Conservation (phyloP, 352 stramenopile genomes). For the Globisporangium recalcitrans region DNA sequence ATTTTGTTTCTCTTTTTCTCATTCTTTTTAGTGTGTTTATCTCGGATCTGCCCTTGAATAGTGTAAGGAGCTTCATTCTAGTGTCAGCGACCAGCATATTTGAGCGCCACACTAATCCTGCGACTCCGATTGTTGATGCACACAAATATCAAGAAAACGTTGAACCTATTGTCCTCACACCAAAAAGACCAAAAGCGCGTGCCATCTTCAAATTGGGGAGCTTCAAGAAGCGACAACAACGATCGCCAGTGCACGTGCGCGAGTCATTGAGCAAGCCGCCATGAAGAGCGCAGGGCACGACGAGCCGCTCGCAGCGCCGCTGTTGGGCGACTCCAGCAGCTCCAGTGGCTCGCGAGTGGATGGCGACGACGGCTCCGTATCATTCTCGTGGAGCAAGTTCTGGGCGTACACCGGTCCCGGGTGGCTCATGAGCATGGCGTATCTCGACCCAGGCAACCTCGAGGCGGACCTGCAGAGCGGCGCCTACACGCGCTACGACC, state of each 20-base stretch:
- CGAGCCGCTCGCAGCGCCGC: conserved; percentile 1
- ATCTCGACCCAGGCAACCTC: conserved; percentile 94
- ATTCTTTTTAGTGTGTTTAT: too few relatives aligned
- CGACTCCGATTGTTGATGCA: too few relatives aligned
- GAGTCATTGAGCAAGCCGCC: background rate
- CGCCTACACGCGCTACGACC: conserved; percentile 84
- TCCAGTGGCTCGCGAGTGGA: background rate
- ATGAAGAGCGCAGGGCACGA: background rate
- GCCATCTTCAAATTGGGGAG: conserved; percentile 10
- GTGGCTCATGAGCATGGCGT: conserved; percentile 93
- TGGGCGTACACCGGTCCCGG: conserved; percentile 81
- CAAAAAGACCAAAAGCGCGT: background rate
- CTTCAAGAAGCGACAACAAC: background rate
- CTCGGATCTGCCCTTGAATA: background rate
- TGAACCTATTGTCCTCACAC: background rate
- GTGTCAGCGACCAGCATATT: too few relatives aligned
- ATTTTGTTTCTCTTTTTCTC: too few relatives aligned
- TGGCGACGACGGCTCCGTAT: background rate
- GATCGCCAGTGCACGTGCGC: background rate
- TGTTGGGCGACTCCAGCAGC: background rate
- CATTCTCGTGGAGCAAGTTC: conserved; percentile 54
- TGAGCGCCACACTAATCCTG: background rate
- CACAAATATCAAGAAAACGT: too few relatives aligned
- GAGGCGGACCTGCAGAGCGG: conserved; percentile 94
- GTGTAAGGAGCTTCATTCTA: background rate